Conservation (phyloP, 768 basidiomycete species). For the Lentinus brumalis region DNA sequence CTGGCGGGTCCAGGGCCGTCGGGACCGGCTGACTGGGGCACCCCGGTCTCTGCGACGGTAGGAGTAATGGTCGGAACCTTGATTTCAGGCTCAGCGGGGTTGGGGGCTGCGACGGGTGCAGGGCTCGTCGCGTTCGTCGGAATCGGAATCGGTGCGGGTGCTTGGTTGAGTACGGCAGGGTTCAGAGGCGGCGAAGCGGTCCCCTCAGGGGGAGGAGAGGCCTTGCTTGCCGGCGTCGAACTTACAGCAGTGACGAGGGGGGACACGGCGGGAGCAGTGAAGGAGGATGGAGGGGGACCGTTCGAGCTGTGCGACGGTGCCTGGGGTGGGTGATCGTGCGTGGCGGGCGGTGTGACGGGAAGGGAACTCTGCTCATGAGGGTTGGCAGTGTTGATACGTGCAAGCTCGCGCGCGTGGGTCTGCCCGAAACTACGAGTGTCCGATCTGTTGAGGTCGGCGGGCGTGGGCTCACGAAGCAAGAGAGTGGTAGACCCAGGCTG, state of each 20-base stretch:
- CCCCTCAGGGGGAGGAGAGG: slow-evolving; percentile 19
- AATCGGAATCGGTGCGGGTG: slow-evolving; percentile 31
- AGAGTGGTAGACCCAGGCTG: slow-evolving; percentile 65
- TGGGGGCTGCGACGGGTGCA: slow-evolving; percentile 30
- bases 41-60: slow-evolving; percentile 75
- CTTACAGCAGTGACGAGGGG: neutral
- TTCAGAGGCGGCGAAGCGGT: slow-evolving; percentile 30
- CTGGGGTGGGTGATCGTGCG: slow-evolving; percentile 17
- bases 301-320: slow-evolving; percentile 15
- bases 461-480: slow-evolving; percentile 41
- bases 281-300: slow-evolving; percentile 8
- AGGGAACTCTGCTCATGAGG: slow-evolving; percentile 34
- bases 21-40: slow-evolving; percentile 64
- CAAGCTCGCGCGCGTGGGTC: slow-evolving; percentile 77
- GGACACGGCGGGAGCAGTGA: neutral
- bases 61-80: slow-evolving; percentile 44
- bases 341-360: slow-evolving; percentile 46
- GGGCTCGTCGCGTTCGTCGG: slow-evolving; percentile 20
- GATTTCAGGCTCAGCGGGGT: slow-evolving; percentile 30
- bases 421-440: slow-evolving; percentile 85
- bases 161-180: slow-evolving; percentile 32
- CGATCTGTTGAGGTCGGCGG: slow-evolving; percentile 63
- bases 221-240: neutral
- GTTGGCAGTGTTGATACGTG: slow-evolving; percentile 47
- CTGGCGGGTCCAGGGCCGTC: slow-evolving; percentile 66